Conservation (phyloP, 78 protist species). For the Dictyostelium capitatum region DNA sequence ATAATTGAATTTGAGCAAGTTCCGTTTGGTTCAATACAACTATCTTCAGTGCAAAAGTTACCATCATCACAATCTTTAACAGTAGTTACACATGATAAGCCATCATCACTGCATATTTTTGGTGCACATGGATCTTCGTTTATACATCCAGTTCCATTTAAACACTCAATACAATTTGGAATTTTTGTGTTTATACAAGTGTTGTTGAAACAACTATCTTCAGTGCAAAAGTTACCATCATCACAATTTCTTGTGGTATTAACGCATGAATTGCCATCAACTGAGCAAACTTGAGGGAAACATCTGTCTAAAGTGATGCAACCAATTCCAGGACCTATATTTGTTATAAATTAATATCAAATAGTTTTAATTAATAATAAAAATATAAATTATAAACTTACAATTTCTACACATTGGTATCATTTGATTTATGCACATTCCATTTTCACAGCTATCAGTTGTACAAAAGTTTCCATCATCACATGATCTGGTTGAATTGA, state of each 20-base stretch:
- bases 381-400: neutral
- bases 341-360: neutral
- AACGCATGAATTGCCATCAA: neutral
- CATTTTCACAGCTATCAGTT: no score
- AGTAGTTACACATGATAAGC: neutral
- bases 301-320: neutral
- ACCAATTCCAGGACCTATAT: neutral
- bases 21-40: neutral
- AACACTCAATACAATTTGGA: neutral
- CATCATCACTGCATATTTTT: neutral
- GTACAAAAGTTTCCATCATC: neutral
- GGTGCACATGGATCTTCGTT: neutral
- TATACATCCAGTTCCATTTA: neutral
- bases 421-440: no score
- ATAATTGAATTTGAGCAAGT: neutral
- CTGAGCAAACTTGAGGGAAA: neutral
- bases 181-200: neutral
- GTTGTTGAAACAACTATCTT: neutral
- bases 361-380: neutral
- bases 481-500: neutral
- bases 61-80: neutral
- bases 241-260: neutral
- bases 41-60: neutral
- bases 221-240: neutral
- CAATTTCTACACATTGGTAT: neutral